A percentile compares a stretch with the other conserved stretches of the same genome.
Conservation (phyloP, 176 grass and related monocot genomes). For the Triticum turgidum region DNA sequence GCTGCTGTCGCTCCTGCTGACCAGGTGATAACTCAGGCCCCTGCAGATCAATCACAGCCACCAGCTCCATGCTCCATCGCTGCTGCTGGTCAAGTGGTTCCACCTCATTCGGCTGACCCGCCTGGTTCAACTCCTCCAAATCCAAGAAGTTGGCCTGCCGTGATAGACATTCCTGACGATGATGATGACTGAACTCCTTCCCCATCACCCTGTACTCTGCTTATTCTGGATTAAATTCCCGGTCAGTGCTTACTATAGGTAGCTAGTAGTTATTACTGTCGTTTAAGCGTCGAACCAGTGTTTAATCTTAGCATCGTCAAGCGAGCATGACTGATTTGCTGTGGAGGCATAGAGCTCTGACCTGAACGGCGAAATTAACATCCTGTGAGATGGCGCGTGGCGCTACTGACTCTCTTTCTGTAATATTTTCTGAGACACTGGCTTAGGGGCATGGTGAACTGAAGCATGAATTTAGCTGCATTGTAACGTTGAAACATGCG, state of each 20-base stretch:
- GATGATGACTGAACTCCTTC: constrained; percentile 42
- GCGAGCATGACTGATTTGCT: not conserved
- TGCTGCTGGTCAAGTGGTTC: not conserved
- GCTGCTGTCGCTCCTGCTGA: not conserved
- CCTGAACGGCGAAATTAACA: not conserved
- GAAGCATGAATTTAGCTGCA: not conserved
- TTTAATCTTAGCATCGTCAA: not conserved
- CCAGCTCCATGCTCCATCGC: not conserved
- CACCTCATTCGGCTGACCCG: constrained; percentile 13
- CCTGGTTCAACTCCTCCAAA: not conserved
- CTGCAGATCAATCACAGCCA: not conserved
- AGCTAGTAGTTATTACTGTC: not conserved
- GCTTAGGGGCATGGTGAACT: not conserved
- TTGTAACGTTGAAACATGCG: not conserved
- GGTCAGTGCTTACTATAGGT: not conserved
- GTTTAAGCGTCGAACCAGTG: not conserved
- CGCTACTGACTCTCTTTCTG: too few relatives aligned
- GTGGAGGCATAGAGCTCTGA: not conserved
- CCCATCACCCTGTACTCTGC: not conserved
- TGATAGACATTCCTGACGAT: constrained; percentile 43
- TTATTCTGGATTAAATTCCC: not conserved
- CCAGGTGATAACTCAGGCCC: not conserved
- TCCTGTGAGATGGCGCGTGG: not conserved
- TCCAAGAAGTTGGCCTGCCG: not conserved
- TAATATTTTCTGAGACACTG: not conserved